Base-by-base conservation (phyloP, 129 eudicot genomes). In the Apium graveolens region DNA sequence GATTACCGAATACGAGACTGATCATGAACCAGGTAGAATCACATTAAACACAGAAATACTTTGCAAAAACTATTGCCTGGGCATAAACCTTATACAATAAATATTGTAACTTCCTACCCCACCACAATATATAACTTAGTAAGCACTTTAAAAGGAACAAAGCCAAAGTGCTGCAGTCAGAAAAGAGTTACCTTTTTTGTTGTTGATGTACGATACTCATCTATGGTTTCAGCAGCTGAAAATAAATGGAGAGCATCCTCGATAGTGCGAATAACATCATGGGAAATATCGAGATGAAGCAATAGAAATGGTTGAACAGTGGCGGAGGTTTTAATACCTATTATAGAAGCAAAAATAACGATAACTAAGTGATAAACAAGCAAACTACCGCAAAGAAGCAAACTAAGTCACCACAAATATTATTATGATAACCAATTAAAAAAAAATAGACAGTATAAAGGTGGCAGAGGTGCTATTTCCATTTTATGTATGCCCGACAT, bases 261-360 rank as follows among this genome's bases (percentile, higher is more conserved):
- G 76, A 94, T 88, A 46, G 89, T 91, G 69, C 82, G 79, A 79
- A 94, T 93, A 72, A 84, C 81, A 78, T 92, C 96, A 78, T 89
- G 92, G 46, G 96, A 88, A 78, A 94, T 91, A 76, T 94, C 98
- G 62, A 94, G 97, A 94, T 94, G 98, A 49, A 94, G 96, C 88
- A 94, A 77, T 34, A 91, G 87, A 83, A 91, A 94, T 53, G 98
- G 98, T 78, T 94, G 96, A 85, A 94, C 90, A 79, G 97, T 91
- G 16, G 96, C 98, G 71, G 98, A 94, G 51, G 89, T 83, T 83
- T 87, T 94, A 80, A 87, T 88, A 78, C 98, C 98, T 94, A 92
- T 73, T 39, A 66, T 70, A 74, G 51, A 80, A 65, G 48, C 27
- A 34, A 11, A 32, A 73, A 10, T 79, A 41, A 57, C 8, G 75